These are phyloP conservation scores for Xylaria digitata DNA, from an alignment of 2,329 filamentous ascomycete genomes.

Conservation along the genomic window DNA sequence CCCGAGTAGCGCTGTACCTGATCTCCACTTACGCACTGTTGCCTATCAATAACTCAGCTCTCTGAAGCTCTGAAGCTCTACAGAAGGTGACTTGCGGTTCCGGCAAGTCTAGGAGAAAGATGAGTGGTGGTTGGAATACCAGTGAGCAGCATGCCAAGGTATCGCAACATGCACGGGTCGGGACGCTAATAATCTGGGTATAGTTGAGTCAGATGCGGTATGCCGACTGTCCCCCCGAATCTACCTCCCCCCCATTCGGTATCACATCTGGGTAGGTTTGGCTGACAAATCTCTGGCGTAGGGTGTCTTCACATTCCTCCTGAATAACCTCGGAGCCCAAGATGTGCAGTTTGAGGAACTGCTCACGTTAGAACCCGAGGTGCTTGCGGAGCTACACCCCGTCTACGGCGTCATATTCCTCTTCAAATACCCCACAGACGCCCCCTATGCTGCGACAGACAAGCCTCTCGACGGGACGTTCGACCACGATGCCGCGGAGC, in stretches of 20 bases:
- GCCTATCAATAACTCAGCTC: constrained; percentile 10
- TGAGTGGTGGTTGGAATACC: constrained; percentile 94
- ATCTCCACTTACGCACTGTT: constrained; percentile 15
- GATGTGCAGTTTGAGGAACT: constrained; percentile 98
- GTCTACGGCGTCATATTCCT: constrained; percentile 98
- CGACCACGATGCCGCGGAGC: constrained; percentile 78
- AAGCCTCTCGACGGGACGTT: constrained; percentile 84
- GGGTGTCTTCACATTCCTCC: constrained; percentile 97
- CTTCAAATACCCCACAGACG: constrained; percentile 91
- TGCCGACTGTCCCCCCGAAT: constrained; percentile 44
- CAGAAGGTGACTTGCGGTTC: constrained; percentile 35
- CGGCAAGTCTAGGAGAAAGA: constrained; percentile 50
- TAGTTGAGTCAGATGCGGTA: constrained; percentile 94
- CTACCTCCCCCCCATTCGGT: not conserved
- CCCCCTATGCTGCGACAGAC: constrained; percentile 67
- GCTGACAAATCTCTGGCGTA: constrained; percentile 50
- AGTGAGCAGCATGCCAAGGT: constrained; percentile 59
- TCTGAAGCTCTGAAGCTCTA: constrained; percentile 12
- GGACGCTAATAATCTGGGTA: constrained; percentile 40
- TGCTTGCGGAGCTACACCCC: constrained; percentile 76
- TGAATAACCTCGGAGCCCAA: constrained; percentile 90
- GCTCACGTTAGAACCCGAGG: constrained; percentile 83
- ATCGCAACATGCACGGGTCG: constrained; percentile 17
- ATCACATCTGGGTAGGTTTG: constrained; percentile 35
- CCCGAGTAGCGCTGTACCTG: not conserved